Evolutionary conservation across 176 grass and related monocot species (phyloP).

Genomic region (Areca catechu): DNA sequence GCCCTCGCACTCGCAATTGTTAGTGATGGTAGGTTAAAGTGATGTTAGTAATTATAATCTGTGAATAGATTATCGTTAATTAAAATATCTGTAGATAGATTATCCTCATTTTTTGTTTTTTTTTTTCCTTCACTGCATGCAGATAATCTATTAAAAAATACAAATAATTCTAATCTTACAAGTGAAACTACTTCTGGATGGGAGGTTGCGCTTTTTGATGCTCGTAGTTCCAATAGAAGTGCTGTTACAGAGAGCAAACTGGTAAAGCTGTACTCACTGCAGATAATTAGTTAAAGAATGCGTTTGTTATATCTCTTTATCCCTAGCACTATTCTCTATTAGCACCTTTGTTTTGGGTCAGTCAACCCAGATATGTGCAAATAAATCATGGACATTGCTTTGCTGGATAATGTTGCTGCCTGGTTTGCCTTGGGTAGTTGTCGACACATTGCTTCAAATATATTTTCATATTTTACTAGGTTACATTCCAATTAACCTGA

Average conservation of each 20-base stretch:
- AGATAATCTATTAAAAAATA: neutral
- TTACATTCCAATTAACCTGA: no score
- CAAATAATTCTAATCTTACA: neutral
- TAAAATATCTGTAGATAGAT: neutral
- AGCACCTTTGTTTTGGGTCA: no score
- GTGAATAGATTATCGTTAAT: neutral
- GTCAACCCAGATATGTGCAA: no score
- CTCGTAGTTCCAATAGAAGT: conserved; percentile 8
- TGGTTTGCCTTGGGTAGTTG: no score
- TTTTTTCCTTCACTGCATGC: neutral
- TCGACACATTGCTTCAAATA: no score
- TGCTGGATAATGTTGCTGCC: no score
- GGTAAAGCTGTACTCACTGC: neutral
- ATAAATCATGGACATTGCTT: no score
- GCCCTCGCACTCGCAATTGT: neutral
- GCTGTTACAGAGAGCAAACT: conserved; percentile 9
- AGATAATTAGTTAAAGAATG: no score
- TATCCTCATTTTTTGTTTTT: no score
- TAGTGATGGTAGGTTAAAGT: neutral
- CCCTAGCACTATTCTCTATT: no score
- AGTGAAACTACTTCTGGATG: neutral
- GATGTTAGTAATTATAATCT: neutral
- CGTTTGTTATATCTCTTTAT: no score
- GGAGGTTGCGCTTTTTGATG: conserved; percentile 1
- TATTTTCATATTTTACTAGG: no score